Evolutionary conservation across 345 rosid genomes (phyloP), one percentile per base, ranked within the genome.

Genomic region (Nasturtium officinale): DNA sequence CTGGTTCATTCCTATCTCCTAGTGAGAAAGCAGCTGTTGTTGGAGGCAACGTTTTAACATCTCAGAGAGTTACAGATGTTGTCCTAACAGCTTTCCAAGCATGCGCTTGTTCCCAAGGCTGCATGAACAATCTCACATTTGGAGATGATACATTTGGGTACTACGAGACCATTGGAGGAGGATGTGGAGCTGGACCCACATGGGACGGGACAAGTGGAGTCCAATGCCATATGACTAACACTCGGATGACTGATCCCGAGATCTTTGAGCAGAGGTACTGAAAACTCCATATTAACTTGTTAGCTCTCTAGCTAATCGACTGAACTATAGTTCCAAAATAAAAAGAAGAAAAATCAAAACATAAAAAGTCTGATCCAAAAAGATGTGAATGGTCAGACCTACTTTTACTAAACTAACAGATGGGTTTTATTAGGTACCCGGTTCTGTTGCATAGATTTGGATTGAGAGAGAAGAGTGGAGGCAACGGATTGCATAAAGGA

Each of bases 151-250:
- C 91, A 15, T 95, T 88, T 25, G 97, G 99, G 23, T 91, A 95
- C 67, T 95, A 91, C 5, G 99, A 95, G 74, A 95, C 99, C 47
- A 91, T 95, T 2, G 99, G 96, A 40, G 96, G 99, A 26, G 99
- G 96, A 32, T 81, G 96, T 7, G 96, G 99, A 8, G 97, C 99
- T 1, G 97, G 99, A 61, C 96, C 96, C 0, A 63, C 70, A 45
- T 95, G 97, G 97, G 81, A 87, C 21, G 37, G 26, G 26, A 25
- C 26, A 25, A 25, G 26, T 61, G 99, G 99, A 45, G 89, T 95
- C 69, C 97, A 95, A 65, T 90, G 96, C 83, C 99, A 95, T 79
- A 91, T 95, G 99, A 95, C 97, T 7, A 95, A 91, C 74, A 95
- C 99, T 0, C 90, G 99, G 0, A 95, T 95, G 93, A 95, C 99